A percentile compares a stretch with the other conserved stretches of the same genome.
Conservation (phyloP, 768 basidiomycete genomes). For the Phanerodontia chrysosporium region DNA sequence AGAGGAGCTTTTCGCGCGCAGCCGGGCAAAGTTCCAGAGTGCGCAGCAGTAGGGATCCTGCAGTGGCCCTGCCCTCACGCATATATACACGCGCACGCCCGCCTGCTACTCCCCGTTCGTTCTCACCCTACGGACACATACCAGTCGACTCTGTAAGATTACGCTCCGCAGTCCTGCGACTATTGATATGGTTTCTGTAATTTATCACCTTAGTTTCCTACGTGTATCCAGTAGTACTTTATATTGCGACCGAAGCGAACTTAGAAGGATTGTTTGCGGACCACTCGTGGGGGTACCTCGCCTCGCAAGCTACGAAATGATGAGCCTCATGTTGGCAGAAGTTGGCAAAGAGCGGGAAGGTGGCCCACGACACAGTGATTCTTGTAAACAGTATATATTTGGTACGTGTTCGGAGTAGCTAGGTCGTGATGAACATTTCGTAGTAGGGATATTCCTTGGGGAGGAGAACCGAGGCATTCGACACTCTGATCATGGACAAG, state of each 20-base stretch:
- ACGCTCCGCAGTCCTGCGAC: neutral
- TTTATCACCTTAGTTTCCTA: constrained; percentile 1
- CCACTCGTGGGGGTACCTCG: neutral
- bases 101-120: constrained; percentile 6
- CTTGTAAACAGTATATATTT: no score
- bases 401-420: no score
- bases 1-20: constrained; percentile 89
- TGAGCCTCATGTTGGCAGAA: no score
- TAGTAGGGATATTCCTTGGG: no score
- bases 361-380: no score
- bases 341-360: no score
- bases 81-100: constrained; percentile 8
- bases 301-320: neutral
- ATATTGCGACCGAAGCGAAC: neutral
- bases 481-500: no score
- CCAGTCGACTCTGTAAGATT: neutral
- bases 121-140: neutral
- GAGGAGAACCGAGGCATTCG: no score
- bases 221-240: constrained; percentile 12
- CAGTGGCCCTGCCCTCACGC: constrained; percentile 1
- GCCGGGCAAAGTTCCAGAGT: constrained; percentile 74
- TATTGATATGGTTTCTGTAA: constrained; percentile 10
- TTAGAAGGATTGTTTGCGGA: neutral
- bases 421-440: no score
- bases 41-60: constrained; percentile 40